Percentiles rank a stretch among this genome's conserved stretches.
These are phyloP conservation scores for Penicillium aurantiogriseum DNA, from an alignment of 2,329 filamentous ascomycete genomes.

Conservation along the genomic window DNA sequence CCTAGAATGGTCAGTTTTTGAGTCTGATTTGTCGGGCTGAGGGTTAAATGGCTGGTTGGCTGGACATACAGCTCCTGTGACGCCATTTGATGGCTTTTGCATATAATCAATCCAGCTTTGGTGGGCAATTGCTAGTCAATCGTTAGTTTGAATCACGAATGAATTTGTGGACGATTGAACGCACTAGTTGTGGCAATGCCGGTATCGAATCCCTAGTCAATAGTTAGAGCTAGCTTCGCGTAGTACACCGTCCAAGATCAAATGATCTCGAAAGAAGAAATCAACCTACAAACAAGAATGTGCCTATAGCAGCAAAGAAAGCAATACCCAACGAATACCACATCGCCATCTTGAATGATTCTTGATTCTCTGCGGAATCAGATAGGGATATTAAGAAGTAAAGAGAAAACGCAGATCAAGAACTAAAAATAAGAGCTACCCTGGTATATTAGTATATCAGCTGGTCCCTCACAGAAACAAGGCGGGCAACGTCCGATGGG, in stretches of 20 bases:
- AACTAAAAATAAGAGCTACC: background rate
- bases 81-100: constrained; percentile 53
- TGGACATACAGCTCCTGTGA: constrained; percentile 53
- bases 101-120: constrained; percentile 61
- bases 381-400: background rate
- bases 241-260: background rate
- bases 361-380: constrained; percentile 2
- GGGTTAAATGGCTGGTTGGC: background rate
- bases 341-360: constrained; percentile 33
- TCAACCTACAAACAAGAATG: constrained; percentile 55
- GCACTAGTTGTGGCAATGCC: constrained; percentile 60
- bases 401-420: background rate
- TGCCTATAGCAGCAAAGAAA: constrained; percentile 58
- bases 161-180: constrained; percentile 14
- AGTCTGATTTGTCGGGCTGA: background rate
- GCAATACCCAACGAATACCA: constrained; percentile 54
- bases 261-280: background rate
- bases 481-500: constrained; percentile 19
- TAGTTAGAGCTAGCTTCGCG: constrained; percentile 1
- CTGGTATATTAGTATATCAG: constrained; percentile 10
- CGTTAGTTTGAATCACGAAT: background rate
- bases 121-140: constrained; percentile 54
- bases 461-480: background rate
- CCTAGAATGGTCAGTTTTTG: constrained; percentile 29
- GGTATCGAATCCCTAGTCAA: constrained; percentile 55